Percentiles rank a stretch among this genome's conserved stretches.
phyloP scores from a whole-genome alignment of 305 asterid genomes.

The Fraxinus albicans region DNA sequence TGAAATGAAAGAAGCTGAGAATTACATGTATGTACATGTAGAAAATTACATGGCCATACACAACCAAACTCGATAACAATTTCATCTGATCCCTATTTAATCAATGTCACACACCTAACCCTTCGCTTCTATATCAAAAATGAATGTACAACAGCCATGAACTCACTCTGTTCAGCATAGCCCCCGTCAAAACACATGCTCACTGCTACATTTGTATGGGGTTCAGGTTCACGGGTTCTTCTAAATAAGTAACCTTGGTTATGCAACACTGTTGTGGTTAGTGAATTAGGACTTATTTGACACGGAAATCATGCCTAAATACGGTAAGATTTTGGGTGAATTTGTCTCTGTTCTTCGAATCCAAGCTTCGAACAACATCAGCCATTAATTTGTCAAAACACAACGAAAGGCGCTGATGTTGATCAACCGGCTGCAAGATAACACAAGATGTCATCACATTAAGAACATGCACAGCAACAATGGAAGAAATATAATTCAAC shows the following conservation, averaged over 20 bases:
- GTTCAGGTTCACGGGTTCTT: neutral
- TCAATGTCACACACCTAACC: conserved; percentile 22
- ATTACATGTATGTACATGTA: conserved; percentile 23
- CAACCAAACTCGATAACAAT: neutral
- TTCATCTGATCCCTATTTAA: conserved; percentile 1
- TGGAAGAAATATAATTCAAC: neutral
- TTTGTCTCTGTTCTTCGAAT: conserved; percentile 91
- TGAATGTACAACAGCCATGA: conserved; percentile 17
- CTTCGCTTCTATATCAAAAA: neutral
- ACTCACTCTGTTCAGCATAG: neutral
- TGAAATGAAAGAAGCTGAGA: conserved; percentile 14
- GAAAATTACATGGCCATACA: conserved; percentile 20
- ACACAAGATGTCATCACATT: conserved; percentile 22
- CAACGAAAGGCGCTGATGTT: conserved; percentile 76
- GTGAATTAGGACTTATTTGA: conserved; percentile 40
- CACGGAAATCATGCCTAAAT: conserved; percentile 84
- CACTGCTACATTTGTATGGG: neutral
- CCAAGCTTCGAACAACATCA: conserved; percentile 77
- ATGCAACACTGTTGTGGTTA: neutral
- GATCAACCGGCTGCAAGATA: conserved; percentile 73
- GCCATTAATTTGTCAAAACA: conserved; percentile 87
- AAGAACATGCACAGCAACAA: neutral
- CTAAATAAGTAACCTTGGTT: neutral
- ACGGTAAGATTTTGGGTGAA: conserved; percentile 81
- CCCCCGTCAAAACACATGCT: conserved; percentile 4